Evolutionary conservation across 2,329 filamentous ascomycete genomes (phyloP), one percentile per base, ranked within the genome.

Genomic region (Westerdykella sp.): DNA sequence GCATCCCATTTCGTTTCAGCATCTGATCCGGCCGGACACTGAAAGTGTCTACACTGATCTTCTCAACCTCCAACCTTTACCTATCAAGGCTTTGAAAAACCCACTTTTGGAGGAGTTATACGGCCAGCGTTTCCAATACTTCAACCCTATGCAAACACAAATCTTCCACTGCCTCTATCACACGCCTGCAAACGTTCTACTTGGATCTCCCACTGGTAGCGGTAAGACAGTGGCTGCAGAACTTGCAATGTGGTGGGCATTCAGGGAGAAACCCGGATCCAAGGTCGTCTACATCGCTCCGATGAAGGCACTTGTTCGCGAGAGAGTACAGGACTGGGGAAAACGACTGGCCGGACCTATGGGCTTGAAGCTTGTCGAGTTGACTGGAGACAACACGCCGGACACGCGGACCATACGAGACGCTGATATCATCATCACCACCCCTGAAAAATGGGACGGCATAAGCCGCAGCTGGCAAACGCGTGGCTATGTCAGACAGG

Each of bases 391-490:
- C 71, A 98, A 97, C 60, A 98, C 94, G 0, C 94, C 94, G 0
- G 93, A 98, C 62, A 98, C 93, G 1, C 79, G 88, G 40, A 96
- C 91, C 0, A 98, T 98, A 56, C 81, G 90, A 55, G 85, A 97
- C 62, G 93, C 93, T 3, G 93, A 98, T 63, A 88, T 98, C 49
- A 98, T 98, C 57, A 89, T 98, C 57, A 98, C 93, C 0, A 98
- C 94, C 0, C 94, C 93, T n/a, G 93, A 98, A 70, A 98, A 98
- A 66, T 98, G 93, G 93, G 94, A 98, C 63, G 94, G 94, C 79
- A 97, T 98, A 55, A 95, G 88, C 56, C 86, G 93, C 78, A 95
- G 87, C 60, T 98, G 94, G 93, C 90, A 97, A 67, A 97, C 91
- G 5, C 85, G 93, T 80, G 86, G 87, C 47, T 98, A 98, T 55